These are phyloP conservation scores for Neurospora sp. DNA, from an alignment of 495 filamentous ascomycete genomes.

Conservation along the genomic window DNA sequence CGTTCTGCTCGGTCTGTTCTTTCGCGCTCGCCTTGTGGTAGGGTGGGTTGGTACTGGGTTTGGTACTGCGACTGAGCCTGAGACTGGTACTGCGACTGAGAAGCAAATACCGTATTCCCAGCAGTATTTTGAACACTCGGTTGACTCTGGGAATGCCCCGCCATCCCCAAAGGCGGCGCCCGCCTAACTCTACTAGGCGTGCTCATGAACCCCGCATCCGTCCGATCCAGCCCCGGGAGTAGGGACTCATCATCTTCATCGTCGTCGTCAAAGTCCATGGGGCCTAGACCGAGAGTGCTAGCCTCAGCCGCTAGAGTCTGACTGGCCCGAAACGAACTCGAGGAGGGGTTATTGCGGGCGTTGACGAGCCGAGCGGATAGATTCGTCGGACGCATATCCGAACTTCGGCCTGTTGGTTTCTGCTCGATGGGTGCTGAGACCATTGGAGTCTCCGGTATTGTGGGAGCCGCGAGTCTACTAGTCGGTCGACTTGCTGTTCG, in stretches of 20 bases:
- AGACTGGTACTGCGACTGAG: background rate
- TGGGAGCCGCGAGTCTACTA: background rate
- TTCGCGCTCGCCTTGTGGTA: too few species aligned
- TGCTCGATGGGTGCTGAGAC: background rate
- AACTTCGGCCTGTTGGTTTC: background rate
- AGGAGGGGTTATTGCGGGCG: background rate
- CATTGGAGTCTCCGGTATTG: background rate
- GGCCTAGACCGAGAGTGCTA: conserved; percentile 2
- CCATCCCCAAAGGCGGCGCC: conserved; percentile 4
- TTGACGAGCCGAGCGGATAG: conserved; percentile 1
- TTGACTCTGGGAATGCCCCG: conserved; percentile 5
- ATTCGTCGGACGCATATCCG: conserved; percentile 4
- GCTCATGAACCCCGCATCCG: conserved; percentile 22
- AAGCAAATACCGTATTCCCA: background rate
- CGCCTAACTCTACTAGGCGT: conserved; percentile 20
- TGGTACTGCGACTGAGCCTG: background rate
- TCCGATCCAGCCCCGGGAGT: conserved; percentile 4
- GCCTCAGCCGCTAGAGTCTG: background rate
- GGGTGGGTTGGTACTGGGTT: background rate
- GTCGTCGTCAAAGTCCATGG: conserved; percentile 25
- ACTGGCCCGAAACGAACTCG: background rate
- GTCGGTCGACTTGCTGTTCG: background rate
- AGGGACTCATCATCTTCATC: conserved; percentile 5
- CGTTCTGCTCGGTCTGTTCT: too few species aligned
- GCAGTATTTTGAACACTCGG: background rate